phyloP scores from a whole-genome alignment of 768 basidiomycete species.

The Chiua virens region DNA sequence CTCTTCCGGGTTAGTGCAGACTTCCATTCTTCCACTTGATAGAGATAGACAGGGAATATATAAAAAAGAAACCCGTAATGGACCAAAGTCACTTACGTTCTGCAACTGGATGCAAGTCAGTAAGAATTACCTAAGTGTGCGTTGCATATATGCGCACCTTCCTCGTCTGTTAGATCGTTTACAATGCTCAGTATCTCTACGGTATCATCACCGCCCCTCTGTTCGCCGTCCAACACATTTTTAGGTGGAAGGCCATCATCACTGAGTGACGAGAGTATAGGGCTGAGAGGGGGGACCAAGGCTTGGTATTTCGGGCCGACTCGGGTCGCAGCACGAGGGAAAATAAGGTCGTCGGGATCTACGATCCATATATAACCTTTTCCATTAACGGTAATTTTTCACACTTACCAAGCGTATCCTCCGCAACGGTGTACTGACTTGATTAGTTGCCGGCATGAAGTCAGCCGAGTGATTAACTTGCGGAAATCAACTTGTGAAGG shows the following conservation, averaged over 20 bases:
- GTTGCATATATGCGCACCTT: constrained; percentile 50
- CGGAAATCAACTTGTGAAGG: background rate
- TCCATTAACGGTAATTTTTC: constrained; percentile 13
- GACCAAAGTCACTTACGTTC: constrained; percentile 49
- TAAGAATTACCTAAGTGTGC: constrained; percentile 16
- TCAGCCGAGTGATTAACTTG: constrained; percentile 9
- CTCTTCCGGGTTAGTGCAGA: constrained; percentile 51
- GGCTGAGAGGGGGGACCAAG: constrained; percentile 42
- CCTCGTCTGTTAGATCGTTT: constrained; percentile 60
- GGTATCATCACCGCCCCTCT: constrained; percentile 70
- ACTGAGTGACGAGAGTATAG: constrained; percentile 37
- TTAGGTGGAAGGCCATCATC: background rate
- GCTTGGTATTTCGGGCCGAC: constrained; percentile 87
- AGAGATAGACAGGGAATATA: constrained; percentile 3
- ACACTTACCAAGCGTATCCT: constrained; percentile 81
- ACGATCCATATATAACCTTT: constrained; percentile 30
- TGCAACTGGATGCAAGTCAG: constrained; percentile 40
- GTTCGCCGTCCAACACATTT: constrained; percentile 38
- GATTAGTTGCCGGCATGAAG: constrained; percentile 6
- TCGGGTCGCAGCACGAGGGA: constrained; percentile 90
- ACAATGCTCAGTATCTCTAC: constrained; percentile 70
- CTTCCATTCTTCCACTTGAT: constrained; percentile 68
- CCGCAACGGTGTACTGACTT: constrained; percentile 87
- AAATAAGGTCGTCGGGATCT: constrained; percentile 98
- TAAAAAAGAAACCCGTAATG: background rate